Base-by-base conservation (phyloP, 2,329 filamentous ascomycete genomes). In the Colletotrichum sp. region DNA sequence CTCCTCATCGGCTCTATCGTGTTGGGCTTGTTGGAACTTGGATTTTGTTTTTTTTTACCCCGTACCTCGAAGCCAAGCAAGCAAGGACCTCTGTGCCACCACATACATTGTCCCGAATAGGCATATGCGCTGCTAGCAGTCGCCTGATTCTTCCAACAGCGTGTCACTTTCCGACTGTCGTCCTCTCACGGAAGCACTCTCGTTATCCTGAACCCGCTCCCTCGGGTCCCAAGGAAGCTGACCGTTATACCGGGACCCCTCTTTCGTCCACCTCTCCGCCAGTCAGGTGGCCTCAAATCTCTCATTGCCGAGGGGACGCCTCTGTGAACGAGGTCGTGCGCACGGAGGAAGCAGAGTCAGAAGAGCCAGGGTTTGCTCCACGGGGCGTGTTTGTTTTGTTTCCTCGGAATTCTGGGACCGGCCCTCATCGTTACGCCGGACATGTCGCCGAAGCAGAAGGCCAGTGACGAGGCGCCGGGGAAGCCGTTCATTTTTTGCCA, bases 401-500 rank as follows among this genome's bases (percentile, higher is more conserved):
- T 13, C 43, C 43, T 52, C 43, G n/a, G n/a, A 52, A 52, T 3
- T 22, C n/a, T 22, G 43, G 43, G n/a, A 52, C 43, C 43, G 43
- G 43, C 43, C 43, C n/a, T 22, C 18, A 9, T 62, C 58, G 27
- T 22, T n/a, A 62, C 30, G n/a, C 56, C 58, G 58, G 61, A 56
- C 28, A 67, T 74, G 66, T 43, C 73, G 64, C 30, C 48, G n/a
- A n/a, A 64, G 48, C 18, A n/a, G 30, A 60, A 55, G 61, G 48
- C 22, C 27, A 61, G 16, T 18, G 34, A 52, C 34, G n/a, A 22
- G 27, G 28, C 56, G 32, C 25, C n/a, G 27, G 67, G 30, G 34
- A 56, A 58, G 55, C 48, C 32, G 18, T 76, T 80, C 27, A 70
- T 75, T n/a, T 80, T 79, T 61, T 75, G 79, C 34, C 77, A 75